phyloP scores from a whole-genome alignment of 2,329 filamentous ascomycete species.

The Diplodia scrobiculata region DNA sequence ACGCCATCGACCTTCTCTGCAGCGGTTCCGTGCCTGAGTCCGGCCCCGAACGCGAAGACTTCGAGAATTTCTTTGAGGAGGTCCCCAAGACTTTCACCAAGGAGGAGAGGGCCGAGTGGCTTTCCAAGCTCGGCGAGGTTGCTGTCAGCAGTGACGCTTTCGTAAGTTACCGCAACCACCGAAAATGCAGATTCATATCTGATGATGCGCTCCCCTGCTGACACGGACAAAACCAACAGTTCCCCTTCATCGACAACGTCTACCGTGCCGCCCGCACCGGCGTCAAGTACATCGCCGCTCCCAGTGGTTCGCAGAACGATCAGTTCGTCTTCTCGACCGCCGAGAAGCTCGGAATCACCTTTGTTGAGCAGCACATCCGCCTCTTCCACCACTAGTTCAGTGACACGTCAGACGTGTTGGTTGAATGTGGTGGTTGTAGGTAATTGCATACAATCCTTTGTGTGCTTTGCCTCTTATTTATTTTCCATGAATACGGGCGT shows the following conservation, averaged over 20 bases:
- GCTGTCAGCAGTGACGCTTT: conserved; percentile 94
- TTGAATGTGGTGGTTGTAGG: neutral
- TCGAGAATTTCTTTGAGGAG: conserved; percentile 86
- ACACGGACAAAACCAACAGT: conserved; percentile 54
- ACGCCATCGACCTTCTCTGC: conserved; percentile 93
- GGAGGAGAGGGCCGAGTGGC: conserved; percentile 84
- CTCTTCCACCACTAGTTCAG: conserved; percentile 83
- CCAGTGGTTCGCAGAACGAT: conserved; percentile 87
- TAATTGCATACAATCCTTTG: neutral
- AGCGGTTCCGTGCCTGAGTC: conserved; percentile 83
- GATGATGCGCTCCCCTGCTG: neutral
- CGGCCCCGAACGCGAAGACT: conserved; percentile 81
- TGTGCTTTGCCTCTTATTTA: neutral
- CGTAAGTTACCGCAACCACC: conserved; percentile 60
- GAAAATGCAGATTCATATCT: neutral
- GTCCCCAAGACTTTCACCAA: conserved; percentile 79
- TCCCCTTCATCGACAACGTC: conserved; percentile 98
- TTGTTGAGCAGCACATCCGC: conserved; percentile 91
- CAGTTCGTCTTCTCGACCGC: conserved; percentile 80
- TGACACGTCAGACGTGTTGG: neutral
- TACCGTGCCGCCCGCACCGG: conserved; percentile 87
- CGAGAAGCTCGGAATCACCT: conserved; percentile 87
- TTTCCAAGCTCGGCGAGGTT: conserved; percentile 77
- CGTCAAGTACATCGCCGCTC: conserved; percentile 93
- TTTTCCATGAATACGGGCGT: conserved; percentile 11